A percentile compares a stretch with the other conserved stretches of the same genome.
Conservation (phyloP, 768 basidiomycete species). For the Lactarius pseudohatsudake region DNA sequence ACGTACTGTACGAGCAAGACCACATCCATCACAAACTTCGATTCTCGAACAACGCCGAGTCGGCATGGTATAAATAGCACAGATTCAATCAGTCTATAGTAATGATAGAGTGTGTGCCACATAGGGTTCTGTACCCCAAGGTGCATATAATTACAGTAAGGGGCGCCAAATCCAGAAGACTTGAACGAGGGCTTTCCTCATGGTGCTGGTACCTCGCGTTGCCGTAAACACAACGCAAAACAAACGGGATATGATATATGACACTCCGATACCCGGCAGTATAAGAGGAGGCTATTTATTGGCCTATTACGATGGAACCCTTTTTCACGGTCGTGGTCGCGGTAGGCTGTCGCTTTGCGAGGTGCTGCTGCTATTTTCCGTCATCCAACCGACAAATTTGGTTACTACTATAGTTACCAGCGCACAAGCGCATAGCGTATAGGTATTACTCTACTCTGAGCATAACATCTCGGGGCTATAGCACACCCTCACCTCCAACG, state of each 20-base stretch:
- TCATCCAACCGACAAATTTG: background rate
- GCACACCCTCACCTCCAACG: background rate
- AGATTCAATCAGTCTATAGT: background rate
- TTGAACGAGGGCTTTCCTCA: background rate
- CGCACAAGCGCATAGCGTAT: background rate
- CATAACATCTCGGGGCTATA: background rate
- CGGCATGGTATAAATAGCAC: background rate
- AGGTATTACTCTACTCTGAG: conserved; percentile 3
- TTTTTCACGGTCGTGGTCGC: background rate
- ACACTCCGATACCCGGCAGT: background rate
- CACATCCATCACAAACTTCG: background rate
- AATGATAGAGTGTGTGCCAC: background rate
- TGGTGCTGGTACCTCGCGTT: background rate
- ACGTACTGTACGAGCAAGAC: background rate
- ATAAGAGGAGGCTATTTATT: too few relatives aligned
- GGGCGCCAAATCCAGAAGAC: background rate
- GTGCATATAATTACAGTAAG: background rate
- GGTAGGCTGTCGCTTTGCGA: background rate
- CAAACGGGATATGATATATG: background rate
- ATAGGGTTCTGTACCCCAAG: background rate
- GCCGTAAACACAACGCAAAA: too few relatives aligned
- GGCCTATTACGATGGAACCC: background rate
- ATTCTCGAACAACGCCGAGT: background rate
- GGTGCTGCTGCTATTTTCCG: background rate
- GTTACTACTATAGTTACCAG: conserved; percentile 2